Conservation (phyloP, 139 green algal species). For the Deuterostichococcus epilithicus region DNA sequence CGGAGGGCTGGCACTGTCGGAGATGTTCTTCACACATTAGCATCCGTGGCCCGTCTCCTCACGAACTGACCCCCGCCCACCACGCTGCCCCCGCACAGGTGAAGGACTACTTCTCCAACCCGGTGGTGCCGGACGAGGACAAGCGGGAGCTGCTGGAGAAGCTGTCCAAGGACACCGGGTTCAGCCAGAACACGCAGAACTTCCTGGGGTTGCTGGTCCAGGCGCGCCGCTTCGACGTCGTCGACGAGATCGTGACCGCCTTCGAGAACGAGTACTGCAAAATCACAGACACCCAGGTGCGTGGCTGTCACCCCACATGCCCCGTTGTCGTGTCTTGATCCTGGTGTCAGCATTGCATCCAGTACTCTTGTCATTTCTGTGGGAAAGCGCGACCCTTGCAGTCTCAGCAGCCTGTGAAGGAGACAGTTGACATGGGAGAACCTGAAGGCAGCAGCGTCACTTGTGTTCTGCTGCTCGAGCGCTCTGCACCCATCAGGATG, state of each 20-base stretch:
- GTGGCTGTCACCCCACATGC: too few species aligned
- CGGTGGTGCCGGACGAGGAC: constrained; percentile 69
- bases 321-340: too few species aligned
- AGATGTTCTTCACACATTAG: not conserved
- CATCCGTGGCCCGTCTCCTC: not conserved
- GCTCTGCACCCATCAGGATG: not conserved
- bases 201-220: constrained; percentile 96
- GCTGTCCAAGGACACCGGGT: constrained; percentile 77
- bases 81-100: constrained; percentile 37
- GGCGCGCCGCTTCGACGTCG: constrained; percentile 76
- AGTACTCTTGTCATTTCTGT: not conserved
- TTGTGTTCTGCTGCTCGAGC: too few species aligned
- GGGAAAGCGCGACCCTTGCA: too few species aligned
- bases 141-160: constrained; percentile 87
- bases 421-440: too few species aligned
- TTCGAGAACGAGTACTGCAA: constrained; percentile 96
- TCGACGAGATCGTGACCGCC: constrained; percentile 80
- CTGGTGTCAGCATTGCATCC: too few species aligned
- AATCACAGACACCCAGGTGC: constrained; percentile 93
- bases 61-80: not conserved
- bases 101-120: constrained; percentile 82
- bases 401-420: too few species aligned
- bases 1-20: too few species aligned
- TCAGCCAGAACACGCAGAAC: constrained; percentile 85
- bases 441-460: too few species aligned